Base-by-base conservation (phyloP, 306 rosid species). In the Cicer arietinum region DNA sequence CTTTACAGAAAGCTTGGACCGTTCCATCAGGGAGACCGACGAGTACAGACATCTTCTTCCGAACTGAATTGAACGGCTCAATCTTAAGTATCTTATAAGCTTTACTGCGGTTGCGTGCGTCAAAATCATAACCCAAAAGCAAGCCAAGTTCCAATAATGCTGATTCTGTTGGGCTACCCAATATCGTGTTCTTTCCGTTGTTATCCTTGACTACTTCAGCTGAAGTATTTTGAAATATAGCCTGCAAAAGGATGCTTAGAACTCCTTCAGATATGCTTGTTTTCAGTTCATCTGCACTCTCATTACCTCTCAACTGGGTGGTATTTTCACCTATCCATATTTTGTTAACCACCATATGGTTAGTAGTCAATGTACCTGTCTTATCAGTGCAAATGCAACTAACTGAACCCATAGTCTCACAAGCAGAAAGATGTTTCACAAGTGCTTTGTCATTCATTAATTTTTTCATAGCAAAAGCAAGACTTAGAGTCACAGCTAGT, bases 351-450 rank as follows among this genome's bases (percentile, higher is more conserved):
- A 86, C 89, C 98, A 94, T 94, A 80, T 79, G 92, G 80, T 94
- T 94, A 52, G 98, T 91, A 54, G 98, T 94, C 69, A 94, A 75
- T 14, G 98, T 94, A 42, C 98, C 98, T 1, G 98, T 94, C 85
- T 94, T 94, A 78, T 94, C 98, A 3, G 98, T 91, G 88, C 98
- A 94, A 77, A 94, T 94, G 88, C 98, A 91, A 76, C 84, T 84
- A 60, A 91, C 89, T 46, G 98, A 94, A 82, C 98, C 98, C 98
- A 94, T 94, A 60, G 98, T 94, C 85, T 94, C 98, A 71, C 98
- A 94, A 30, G 97, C 98, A 66, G 98, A 87, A 64, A 94, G 96
- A 87, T 87, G 96, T 82, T 97, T 91, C 71, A 94, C 98, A 60
- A 94, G 97, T 67, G 97, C 98, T 82, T 35, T 90, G 57, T 87